Percentiles rank a stretch among this genome's conserved stretches.
Evolutionary conservation across 805 yeast species (phyloP).

Genomic region (Jamesozyma rosinii): DNA sequence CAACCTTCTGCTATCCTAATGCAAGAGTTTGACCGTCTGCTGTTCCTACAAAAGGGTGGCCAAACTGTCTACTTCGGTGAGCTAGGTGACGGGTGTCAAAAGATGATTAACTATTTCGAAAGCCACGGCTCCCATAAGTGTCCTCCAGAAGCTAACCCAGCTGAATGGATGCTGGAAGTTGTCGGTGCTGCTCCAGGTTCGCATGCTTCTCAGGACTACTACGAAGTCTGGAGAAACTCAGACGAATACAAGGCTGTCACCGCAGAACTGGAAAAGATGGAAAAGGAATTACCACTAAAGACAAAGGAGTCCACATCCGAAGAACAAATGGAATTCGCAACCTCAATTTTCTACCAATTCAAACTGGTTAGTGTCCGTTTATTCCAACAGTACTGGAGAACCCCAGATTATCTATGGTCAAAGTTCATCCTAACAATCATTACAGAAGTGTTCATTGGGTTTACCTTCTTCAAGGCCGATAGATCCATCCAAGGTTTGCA

Average conservation of each 20-base stretch:
- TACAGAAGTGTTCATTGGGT: conserved; percentile 61
- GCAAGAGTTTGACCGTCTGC: conserved; percentile 67
- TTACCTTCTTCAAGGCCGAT: conserved; percentile 61
- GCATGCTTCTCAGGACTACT: conserved; percentile 60
- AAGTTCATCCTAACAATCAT: conserved; percentile 45
- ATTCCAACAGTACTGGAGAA: conserved; percentile 59
- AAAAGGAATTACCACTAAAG: conserved; percentile 41
- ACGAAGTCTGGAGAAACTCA: conserved; percentile 70
- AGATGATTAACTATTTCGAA: conserved; percentile 59
- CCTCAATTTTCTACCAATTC: conserved; percentile 37
- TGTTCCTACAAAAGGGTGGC: conserved; percentile 64
- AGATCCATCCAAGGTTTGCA: conserved; percentile 61
- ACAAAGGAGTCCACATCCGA: conserved; percentile 20
- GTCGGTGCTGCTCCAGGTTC: conserved; percentile 80
- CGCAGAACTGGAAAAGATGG: conserved; percentile 55
- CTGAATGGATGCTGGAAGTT: conserved; percentile 87
- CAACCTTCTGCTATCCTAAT: conserved; percentile 72
- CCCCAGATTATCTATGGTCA: conserved; percentile 52
- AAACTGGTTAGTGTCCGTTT: conserved; percentile 44
- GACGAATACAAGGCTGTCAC: conserved; percentile 49
- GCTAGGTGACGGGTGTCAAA: conserved; percentile 45
- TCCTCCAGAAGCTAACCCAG: conserved; percentile 67
- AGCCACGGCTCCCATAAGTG: conserved; percentile 54
- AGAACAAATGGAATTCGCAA: conserved; percentile 35
- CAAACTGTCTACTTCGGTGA: conserved; percentile 69